Evolutionary conservation across 139 green algal species (phyloP).

Genomic region (Coelastrella sp.): DNA sequence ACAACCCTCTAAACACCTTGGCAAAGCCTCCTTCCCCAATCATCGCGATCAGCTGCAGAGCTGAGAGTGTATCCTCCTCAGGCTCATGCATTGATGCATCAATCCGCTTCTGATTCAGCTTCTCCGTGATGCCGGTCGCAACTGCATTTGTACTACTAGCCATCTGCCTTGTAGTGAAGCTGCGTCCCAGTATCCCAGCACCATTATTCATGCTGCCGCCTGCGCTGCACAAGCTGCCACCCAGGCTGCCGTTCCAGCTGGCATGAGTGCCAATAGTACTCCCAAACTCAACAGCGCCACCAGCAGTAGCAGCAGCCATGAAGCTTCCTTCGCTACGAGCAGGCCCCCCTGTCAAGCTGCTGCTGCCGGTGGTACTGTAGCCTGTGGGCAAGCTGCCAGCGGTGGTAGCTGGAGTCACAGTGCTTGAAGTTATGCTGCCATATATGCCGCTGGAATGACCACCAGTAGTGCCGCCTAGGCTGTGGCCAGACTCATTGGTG

Average conservation of each 20-base stretch:
- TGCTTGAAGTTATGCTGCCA: conserved; percentile 5
- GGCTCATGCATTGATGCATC: conserved; percentile 35
- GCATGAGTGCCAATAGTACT: conserved; percentile 9
- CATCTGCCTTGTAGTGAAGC: conserved; percentile 27
- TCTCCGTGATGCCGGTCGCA: conserved; percentile 70
- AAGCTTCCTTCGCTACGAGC: conserved; percentile 38
- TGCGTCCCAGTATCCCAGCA: not conserved
- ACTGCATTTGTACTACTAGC: conserved; percentile 61
- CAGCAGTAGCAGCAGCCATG: conserved; percentile 8
- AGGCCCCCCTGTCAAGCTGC: not conserved
- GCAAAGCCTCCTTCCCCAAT: conserved; percentile 75
- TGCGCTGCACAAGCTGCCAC: conserved; percentile 14
- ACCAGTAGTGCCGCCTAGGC: not conserved
- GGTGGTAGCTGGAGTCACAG: conserved; percentile 27
- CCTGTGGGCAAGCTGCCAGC: conserved; percentile 5
- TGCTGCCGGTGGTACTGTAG: conserved; percentile 14
- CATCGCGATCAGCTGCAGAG: conserved; percentile 46
- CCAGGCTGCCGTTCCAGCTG: not conserved
- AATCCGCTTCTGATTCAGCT: conserved; percentile 74
- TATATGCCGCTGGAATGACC: conserved; percentile 7
- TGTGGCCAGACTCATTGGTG: not conserved
- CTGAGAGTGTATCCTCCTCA: conserved; percentile 29
- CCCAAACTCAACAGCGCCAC: conserved; percentile 32
- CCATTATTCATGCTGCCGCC: conserved; percentile 17
- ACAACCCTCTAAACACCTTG: conserved; percentile 70